Percentiles rank a stretch among this genome's conserved stretches.
Conservation (phyloP, 1,139 yeast species). For the Lodderomyces jiufengensis region DNA sequence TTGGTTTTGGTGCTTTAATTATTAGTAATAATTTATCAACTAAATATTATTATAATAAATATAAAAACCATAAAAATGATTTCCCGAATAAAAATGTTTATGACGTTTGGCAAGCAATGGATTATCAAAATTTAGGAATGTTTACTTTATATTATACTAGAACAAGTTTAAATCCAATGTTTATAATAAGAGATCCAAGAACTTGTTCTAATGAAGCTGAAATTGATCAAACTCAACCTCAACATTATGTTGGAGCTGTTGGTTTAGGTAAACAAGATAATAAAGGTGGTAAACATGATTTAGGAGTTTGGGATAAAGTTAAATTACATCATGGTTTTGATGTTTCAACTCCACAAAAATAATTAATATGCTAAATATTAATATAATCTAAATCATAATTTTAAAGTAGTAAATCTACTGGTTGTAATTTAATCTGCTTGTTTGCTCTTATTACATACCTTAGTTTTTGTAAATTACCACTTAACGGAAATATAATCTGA, state of each 20-base stretch:
- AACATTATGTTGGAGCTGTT: constrained; percentile 7
- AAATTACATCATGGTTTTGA: constrained; percentile 29
- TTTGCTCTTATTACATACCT: no score
- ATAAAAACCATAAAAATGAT: constrained; percentile 2
- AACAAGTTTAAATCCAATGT: constrained; percentile 32
- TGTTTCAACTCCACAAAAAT: background rate
- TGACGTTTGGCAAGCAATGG: constrained; percentile 40
- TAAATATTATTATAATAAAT: constrained; percentile 23
- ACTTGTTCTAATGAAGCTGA: constrained; percentile 21
- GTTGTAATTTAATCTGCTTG: no score
- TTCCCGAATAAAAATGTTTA: constrained; percentile 9
- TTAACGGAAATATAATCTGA: no score
- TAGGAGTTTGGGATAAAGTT: constrained; percentile 32
- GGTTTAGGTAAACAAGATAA: constrained; percentile 11
- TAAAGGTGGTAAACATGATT: constrained; percentile 11
- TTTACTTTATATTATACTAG: constrained; percentile 35
- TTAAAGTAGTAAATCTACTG: no score
- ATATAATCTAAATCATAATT: no score
- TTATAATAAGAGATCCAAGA: constrained; percentile 38
- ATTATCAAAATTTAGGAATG: constrained; percentile 33
- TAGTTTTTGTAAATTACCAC: no score
- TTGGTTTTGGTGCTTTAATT: constrained; percentile 27
- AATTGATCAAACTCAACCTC: constrained; percentile 23
- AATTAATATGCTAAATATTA: background rate
- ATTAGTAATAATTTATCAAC: constrained; percentile 24